Conservation (phyloP, 179 eudicot genomes). For the Silene coronaria region DNA sequence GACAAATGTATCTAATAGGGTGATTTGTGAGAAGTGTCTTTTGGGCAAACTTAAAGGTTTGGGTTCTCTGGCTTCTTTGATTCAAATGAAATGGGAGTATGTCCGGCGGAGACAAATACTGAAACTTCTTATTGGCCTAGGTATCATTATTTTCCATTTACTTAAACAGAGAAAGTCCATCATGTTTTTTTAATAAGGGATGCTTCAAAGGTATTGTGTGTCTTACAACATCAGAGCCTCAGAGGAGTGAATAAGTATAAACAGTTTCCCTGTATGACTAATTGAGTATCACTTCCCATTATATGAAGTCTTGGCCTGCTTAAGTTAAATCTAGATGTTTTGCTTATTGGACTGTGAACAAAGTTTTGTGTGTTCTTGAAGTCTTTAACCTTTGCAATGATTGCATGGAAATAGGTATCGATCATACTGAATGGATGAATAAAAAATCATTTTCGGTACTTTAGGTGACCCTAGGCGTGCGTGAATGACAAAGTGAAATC, state of each 20-base stretch:
- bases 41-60: slow-evolving; percentile 31
- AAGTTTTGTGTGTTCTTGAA: not conserved
- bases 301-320: not conserved
- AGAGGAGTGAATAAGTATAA: too few species aligned
- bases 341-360: not conserved
- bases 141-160: slow-evolving; percentile 31
- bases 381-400: slow-evolving; percentile 4
- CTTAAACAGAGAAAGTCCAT: not conserved
- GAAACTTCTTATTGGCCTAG: slow-evolving; percentile 58
- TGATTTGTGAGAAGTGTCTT: slow-evolving; percentile 63
- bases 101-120: slow-evolving; percentile 53
- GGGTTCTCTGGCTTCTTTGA: slow-evolving; percentile 37
- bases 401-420: not conserved
- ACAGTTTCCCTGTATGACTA: not conserved
- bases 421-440: not conserved
- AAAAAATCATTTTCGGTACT: not conserved
- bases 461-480: not conserved
- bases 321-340: not conserved
- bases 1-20: slow-evolving; percentile 31
- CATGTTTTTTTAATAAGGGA: not conserved
- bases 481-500: not conserved
- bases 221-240: not conserved
- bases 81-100: slow-evolving; percentile 72
- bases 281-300: not conserved
- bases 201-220: slow-evolving; percentile 1